phyloP scores from a whole-genome alignment of 23 red algal species.

The Agarophyton chilense region DNA sequence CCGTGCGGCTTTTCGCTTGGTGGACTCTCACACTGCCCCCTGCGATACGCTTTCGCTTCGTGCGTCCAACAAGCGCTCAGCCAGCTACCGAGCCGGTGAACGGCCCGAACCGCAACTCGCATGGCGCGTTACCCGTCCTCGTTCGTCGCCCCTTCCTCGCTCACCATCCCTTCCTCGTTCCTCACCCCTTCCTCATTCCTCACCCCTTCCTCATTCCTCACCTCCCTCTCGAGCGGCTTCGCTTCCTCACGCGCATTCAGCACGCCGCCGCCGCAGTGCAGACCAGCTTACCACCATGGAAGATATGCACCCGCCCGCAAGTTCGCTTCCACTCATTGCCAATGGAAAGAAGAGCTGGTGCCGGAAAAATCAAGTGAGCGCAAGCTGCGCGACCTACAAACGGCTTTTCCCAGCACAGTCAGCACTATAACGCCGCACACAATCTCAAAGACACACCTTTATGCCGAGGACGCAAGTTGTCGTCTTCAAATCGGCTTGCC shows the following conservation, averaged over 20 bases:
- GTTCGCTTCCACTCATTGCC: neutral
- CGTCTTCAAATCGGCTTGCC: neutral
- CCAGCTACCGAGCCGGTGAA: too few relatives aligned
- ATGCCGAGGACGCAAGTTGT: neutral
- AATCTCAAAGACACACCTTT: neutral
- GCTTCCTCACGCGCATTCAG: neutral
- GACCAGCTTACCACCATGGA: too few relatives aligned
- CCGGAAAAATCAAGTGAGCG: neutral
- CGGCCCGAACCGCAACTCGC: too few relatives aligned
- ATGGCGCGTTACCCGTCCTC: neutral
- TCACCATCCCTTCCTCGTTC: too few relatives aligned
- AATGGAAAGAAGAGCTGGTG: neutral
- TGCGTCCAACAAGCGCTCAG: too few relatives aligned
- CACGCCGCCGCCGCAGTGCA: neutral
- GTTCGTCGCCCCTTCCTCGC: conserved; percentile 17
- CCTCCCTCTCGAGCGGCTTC: neutral
- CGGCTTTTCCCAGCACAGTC: neutral
- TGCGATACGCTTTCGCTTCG: too few relatives aligned
- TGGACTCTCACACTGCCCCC: too few relatives aligned
- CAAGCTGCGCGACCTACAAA: neutral
- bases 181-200: neutral
- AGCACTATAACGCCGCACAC: conserved; percentile 2
- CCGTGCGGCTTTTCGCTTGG: too few relatives aligned
- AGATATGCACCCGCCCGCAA: too few relatives aligned
- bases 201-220: neutral